These are phyloP conservation scores for Oryza officinalis DNA, from an alignment of 176 grass and related monocot genomes.

Conservation along the genomic window DNA sequence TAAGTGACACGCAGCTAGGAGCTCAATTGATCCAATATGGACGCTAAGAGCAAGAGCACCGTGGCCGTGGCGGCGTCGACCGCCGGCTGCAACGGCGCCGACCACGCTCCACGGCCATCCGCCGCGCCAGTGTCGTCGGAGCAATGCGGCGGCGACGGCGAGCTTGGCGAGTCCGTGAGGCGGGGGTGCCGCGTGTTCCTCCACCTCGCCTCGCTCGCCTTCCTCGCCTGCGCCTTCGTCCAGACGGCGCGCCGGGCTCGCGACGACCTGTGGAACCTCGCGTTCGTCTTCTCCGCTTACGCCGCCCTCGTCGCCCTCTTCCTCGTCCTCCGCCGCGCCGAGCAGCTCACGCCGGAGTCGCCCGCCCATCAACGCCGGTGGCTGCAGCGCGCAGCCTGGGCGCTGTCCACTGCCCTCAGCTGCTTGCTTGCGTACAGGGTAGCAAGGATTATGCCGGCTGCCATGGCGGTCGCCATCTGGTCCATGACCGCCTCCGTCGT, in stretches of 20 bases:
- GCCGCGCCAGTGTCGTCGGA: no score
- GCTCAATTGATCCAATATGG: no score
- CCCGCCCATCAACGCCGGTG: not conserved
- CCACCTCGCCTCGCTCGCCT: no score
- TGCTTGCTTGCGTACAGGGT: conserved; percentile 21
- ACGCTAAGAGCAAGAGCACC: no score
- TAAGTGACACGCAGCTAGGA: no score
- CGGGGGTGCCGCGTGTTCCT: no score
- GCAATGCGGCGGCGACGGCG: no score
- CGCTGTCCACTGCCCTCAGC: conserved; percentile 11
- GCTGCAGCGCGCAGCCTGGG: not conserved
- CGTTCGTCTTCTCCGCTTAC: not conserved
- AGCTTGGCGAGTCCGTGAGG: no score
- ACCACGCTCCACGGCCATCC: no score
- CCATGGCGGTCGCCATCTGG: not conserved
- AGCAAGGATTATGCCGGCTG: not conserved
- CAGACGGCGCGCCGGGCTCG: not conserved
- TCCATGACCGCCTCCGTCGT: not conserved
- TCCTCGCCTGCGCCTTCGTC: no score
- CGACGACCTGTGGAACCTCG: not conserved
- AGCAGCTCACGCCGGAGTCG: not conserved
- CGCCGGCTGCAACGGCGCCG: no score
- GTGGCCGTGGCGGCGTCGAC: no score
- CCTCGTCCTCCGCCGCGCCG: not conserved
- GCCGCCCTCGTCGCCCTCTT: not conserved